These are phyloP conservation scores for Xylaria intraflava DNA, from an alignment of 495 filamentous ascomycete genomes.

Conservation along the genomic window DNA sequence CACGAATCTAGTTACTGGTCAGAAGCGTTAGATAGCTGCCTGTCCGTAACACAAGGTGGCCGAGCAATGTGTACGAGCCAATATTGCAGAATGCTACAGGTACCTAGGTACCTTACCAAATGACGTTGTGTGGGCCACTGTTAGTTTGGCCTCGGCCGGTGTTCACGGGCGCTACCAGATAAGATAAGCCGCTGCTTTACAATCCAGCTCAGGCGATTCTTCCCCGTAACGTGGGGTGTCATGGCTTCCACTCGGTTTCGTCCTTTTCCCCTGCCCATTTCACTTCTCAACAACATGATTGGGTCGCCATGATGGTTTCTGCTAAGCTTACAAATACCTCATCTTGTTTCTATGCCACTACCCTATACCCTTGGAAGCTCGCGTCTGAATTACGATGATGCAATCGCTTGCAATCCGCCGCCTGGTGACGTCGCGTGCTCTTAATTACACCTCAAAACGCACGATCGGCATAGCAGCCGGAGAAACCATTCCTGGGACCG, in stretches of 20 bases:
- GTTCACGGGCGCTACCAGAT: not conserved
- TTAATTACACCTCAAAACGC: constrained; percentile 16
- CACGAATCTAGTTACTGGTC: no score
- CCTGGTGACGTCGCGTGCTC: constrained; percentile 24
- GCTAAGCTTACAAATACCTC: constrained; percentile 18
- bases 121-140: no score
- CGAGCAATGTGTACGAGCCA: no score
- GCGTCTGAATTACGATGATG: constrained; percentile 15
- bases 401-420: constrained; percentile 21
- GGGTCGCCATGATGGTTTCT: constrained; percentile 24
- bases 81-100: no score
- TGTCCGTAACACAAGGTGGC: no score
- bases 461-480: constrained; percentile 26
- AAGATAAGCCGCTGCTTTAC: not conserved
- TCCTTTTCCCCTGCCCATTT: no score
- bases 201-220: constrained; percentile 41
- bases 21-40: no score
- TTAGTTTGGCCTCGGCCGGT: no score
- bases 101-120: no score
- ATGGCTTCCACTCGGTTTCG: constrained; percentile 9
- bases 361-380: not conserved
- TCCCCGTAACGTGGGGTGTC: constrained; percentile 45
- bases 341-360: constrained; percentile 4
- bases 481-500: constrained; percentile 45
- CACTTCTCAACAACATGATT: constrained; percentile 13